phyloP scores from a whole-genome alignment of 2,329 filamentous ascomycete genomes.

The Alternaria sp. region DNA sequence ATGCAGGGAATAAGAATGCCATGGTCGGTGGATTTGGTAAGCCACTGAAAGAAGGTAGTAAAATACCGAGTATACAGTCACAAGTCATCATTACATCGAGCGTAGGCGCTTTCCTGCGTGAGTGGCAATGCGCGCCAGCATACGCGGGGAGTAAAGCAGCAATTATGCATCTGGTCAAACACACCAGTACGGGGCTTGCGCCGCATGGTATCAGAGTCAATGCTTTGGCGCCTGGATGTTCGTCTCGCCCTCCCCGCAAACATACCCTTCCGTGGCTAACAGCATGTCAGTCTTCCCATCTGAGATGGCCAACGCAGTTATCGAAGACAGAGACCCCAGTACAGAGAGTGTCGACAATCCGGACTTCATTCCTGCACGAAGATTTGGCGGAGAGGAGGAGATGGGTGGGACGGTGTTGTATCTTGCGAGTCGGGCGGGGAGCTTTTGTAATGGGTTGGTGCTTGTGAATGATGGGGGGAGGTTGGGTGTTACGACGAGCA shows the following conservation, averaged over 20 bases:
- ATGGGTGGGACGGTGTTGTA: constrained; percentile 54
- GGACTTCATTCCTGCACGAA: constrained; percentile 25
- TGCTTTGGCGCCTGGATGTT: constrained; percentile 54
- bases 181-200: constrained; percentile 50
- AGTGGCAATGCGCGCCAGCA: background rate
- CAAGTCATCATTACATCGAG: background rate
- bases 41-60: background rate
- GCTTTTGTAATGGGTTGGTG: constrained; percentile 35
- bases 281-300: constrained; percentile 16
- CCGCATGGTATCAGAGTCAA: constrained; percentile 55
- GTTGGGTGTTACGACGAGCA: constrained; percentile 13
- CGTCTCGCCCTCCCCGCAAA: background rate
- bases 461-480: constrained; percentile 21
- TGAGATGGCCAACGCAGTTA: constrained; percentile 14
- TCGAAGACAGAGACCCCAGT: background rate
- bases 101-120: background rate
- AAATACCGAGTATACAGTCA: background rate
- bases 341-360: constrained; percentile 7
- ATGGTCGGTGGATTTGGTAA: background rate
- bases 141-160: background rate
- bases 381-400: constrained; percentile 50
- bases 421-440: constrained; percentile 51
- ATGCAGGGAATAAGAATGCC: constrained; percentile 43
- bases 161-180: constrained; percentile 52
- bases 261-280: background rate